Evolutionary conservation across 2,329 filamentous ascomycete genomes (phyloP).

Genomic region (Fusarium proliferatum): DNA sequence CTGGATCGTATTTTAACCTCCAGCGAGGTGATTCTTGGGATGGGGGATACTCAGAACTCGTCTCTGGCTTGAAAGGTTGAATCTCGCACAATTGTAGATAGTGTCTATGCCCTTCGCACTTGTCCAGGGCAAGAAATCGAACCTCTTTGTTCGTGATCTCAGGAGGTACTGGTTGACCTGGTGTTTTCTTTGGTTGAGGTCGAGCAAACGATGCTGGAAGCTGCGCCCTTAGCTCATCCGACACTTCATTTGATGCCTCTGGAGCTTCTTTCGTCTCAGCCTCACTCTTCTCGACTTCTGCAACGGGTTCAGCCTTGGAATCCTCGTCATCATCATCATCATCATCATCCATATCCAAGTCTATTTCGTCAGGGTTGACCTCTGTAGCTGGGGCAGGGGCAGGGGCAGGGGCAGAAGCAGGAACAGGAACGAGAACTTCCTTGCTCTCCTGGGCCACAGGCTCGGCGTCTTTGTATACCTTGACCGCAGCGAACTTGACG

Average conservation of each 20-base stretch:
- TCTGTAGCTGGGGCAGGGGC: conserved; percentile 25
- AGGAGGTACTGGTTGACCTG: conserved; percentile 73
- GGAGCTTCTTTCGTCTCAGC: conserved; percentile 10
- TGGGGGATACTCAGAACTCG: conserved; percentile 35
- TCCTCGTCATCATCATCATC: conserved; percentile 58
- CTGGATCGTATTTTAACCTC: conserved; percentile 83
- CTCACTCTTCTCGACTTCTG: neutral
- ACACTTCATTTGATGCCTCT: conserved; percentile 53
- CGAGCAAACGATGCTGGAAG: conserved; percentile 80
- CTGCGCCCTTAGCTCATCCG: conserved; percentile 75
- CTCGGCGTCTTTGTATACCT: conserved; percentile 61
- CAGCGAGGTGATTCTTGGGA: conserved; percentile 55
- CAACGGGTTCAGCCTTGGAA: neutral
- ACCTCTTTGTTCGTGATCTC: conserved; percentile 83
- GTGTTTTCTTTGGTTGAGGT: conserved; percentile 52
- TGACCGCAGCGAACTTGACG: conserved; percentile 82
- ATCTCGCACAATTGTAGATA: conserved; percentile 85
- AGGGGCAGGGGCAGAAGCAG: neutral
- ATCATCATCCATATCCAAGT: conserved; percentile 73
- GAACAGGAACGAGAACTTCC: neutral
- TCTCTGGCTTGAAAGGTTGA: conserved; percentile 55
- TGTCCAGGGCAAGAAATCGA: conserved; percentile 90
- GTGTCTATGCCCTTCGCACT: conserved; percentile 81
- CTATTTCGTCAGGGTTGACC: conserved; percentile 75
- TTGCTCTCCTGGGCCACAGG: conserved; percentile 19